phyloP scores from a whole-genome alignment of 345 rosid genomes.

The Salix brachista region DNA sequence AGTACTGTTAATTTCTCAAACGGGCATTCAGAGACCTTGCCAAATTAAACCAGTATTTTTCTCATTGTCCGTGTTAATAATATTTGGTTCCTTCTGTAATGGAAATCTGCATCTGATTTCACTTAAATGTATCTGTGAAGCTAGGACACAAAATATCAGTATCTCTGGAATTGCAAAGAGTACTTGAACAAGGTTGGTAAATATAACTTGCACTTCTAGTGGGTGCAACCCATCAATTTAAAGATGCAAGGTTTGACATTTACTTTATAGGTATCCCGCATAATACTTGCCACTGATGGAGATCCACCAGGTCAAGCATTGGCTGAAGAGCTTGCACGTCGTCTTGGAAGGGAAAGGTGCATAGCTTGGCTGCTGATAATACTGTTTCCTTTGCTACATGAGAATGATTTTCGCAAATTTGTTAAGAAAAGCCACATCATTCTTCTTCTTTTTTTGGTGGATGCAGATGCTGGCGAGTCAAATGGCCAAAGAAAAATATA shows the following conservation, averaged over 20 bases:
- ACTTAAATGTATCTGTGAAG: slow-evolving; percentile 44
- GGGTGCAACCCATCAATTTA: slow-evolving; percentile 1
- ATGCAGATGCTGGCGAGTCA: slow-evolving; percentile 90
- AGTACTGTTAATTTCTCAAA: background rate
- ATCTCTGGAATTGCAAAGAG: slow-evolving; percentile 89
- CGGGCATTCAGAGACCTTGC: background rate
- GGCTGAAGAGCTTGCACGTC: slow-evolving; percentile 96
- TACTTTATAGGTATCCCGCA: slow-evolving; percentile 57
- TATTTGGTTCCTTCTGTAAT: background rate
- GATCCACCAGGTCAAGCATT: slow-evolving; percentile 96
- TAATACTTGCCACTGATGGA: slow-evolving; percentile 95
- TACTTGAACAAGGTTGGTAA: slow-evolving; percentile 64
- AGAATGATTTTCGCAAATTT: background rate
- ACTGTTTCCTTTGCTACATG: background rate
- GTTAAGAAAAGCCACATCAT: background rate
- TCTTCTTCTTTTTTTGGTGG: slow-evolving; percentile 3
- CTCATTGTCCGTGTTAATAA: background rate
- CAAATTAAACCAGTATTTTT: background rate
- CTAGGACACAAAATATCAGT: slow-evolving; percentile 88
- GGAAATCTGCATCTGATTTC: slow-evolving; percentile 28
- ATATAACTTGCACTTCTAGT: slow-evolving; percentile 14
- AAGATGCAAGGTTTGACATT: slow-evolving; percentile 3
- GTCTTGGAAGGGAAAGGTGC: slow-evolving; percentile 89
- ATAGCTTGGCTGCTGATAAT: background rate
- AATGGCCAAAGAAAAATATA: slow-evolving; percentile 76